Conservation (phyloP, 495 filamentous ascomycete genomes). For the Neurospora sp. region DNA sequence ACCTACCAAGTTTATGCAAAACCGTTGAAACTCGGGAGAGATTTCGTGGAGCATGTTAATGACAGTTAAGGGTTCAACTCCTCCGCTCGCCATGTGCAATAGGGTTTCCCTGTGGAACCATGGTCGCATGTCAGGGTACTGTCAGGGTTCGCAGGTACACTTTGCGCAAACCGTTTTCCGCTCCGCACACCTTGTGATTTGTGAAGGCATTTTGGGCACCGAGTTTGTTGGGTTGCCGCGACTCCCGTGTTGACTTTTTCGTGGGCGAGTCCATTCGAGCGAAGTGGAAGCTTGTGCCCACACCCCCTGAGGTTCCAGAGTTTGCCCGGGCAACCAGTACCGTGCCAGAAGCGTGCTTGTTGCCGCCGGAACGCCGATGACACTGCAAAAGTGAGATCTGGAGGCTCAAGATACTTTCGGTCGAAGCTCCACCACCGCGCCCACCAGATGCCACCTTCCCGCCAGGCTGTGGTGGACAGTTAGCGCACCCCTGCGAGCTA, state of each 20-base stretch:
- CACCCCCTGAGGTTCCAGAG: background rate
- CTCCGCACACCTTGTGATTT: background rate
- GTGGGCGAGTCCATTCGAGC: background rate
- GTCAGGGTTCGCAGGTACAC: background rate
- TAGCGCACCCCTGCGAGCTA: conserved; percentile 4
- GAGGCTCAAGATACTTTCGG: background rate
- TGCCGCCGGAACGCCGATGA: conserved; percentile 5
- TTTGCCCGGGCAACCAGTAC: background rate
- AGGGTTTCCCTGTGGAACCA: background rate
- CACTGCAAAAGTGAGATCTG: conserved; percentile 16
- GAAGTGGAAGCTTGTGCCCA: background rate
- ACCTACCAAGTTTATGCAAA: background rate
- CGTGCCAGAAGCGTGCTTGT: background rate
- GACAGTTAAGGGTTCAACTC: background rate
- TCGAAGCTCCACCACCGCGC: background rate
- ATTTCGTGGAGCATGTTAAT: background rate
- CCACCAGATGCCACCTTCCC: background rate
- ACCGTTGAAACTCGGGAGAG: background rate
- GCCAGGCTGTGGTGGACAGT: background rate
- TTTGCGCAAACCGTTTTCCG: background rate
- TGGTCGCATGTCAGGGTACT: background rate
- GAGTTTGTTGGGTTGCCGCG: background rate
- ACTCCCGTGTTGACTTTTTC: background rate
- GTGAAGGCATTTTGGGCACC: background rate
- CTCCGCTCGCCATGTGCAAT: background rate